Percentiles rank a stretch among this genome's conserved stretches.
Conservation (phyloP, 768 basidiomycete genomes). For the Trametes cinnabarina region DNA sequence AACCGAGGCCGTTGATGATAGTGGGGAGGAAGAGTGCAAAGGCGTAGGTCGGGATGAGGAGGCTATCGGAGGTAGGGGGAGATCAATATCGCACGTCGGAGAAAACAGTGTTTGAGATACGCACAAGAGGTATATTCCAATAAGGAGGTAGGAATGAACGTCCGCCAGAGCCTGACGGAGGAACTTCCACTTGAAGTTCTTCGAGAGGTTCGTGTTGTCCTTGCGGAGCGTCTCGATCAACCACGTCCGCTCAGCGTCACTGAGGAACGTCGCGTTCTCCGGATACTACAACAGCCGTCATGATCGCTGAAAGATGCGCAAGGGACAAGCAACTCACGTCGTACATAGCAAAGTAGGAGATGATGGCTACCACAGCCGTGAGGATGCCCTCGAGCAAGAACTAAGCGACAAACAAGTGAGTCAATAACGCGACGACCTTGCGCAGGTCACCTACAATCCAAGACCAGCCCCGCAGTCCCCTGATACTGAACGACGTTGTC, state of each 20-base stretch:
- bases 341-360: constrained; percentile 4
- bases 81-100: no score
- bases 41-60: constrained; percentile 35
- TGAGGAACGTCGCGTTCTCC: constrained; percentile 13
- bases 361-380: not conserved
- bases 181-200: constrained; percentile 2
- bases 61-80: not conserved
- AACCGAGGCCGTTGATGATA: constrained; percentile 61
- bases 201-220: constrained; percentile 7
- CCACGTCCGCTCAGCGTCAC: constrained; percentile 8
- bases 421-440: not conserved
- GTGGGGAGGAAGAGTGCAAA: constrained; percentile 61
- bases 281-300: not conserved
- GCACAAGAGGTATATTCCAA: constrained; percentile 10
- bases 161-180: constrained; percentile 7
- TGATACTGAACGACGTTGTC: not conserved
- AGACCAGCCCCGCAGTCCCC: constrained; percentile 12
- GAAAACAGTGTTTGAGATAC: not conserved
- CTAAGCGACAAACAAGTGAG: not conserved
- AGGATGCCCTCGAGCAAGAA: constrained; percentile 14
- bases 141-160: constrained; percentile 5
- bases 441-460: not conserved
- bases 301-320: not conserved
- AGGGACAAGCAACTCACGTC: not conserved
- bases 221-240: constrained; percentile 2